Conservation (phyloP, 441 rosid genomes). For the Erodium texanum region DNA sequence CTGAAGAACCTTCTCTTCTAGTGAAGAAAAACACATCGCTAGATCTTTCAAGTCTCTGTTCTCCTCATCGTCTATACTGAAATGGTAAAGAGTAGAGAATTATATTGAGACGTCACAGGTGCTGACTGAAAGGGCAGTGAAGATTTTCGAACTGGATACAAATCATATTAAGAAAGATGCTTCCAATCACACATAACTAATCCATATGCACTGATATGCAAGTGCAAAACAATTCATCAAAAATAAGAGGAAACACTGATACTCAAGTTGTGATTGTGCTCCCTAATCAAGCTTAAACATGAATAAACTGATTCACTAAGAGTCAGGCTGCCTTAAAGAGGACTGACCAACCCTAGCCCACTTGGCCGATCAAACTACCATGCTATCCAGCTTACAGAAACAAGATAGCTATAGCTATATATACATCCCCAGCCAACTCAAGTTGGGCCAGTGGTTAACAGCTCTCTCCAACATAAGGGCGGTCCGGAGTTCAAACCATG, state of each 20-base stretch:
- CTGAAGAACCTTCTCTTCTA: constrained; percentile 84
- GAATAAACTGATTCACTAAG: background rate
- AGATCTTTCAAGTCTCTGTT: constrained; percentile 69
- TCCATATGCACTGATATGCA: background rate
- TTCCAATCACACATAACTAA: background rate
- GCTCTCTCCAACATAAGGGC: no score
- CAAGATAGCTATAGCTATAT: background rate
- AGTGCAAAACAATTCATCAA: background rate
- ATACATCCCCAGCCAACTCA: background rate
- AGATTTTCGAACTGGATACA: background rate
- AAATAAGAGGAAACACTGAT: background rate
- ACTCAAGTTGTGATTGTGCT: no score
- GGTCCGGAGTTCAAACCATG: no score
- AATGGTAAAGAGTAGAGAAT: constrained; percentile 18
- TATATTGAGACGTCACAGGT: constrained; percentile 13
- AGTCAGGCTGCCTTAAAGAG: background rate
- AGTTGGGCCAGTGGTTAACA: no score
- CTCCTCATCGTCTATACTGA: constrained; percentile 62
- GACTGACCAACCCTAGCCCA: background rate
- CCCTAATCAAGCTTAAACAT: background rate
- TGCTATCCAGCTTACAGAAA: background rate
- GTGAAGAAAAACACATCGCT: constrained; percentile 62
- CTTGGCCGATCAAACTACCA: background rate
- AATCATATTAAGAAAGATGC: background rate
- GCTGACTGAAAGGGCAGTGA: background rate